Percentiles rank a stretch among this genome's conserved stretches.
phyloP scores from a whole-genome alignment of 2,329 filamentous ascomycete species.

The Stenocarpella maydis region DNA sequence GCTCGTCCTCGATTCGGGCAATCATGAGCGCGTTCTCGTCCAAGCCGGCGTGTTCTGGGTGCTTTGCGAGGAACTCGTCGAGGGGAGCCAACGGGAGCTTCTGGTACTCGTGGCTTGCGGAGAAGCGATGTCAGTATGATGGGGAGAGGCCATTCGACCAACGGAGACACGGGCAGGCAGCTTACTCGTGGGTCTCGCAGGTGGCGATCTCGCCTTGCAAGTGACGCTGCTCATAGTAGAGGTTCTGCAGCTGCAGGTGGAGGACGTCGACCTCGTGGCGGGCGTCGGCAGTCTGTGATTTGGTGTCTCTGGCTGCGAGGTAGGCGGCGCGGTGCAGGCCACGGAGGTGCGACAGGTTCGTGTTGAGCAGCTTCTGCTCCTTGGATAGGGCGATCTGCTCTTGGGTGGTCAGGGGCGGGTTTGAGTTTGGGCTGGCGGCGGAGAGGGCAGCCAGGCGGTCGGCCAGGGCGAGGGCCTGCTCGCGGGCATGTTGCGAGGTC shows the following conservation, averaged over 20 bases:
- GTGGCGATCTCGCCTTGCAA: slow-evolving; percentile 88
- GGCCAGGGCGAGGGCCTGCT: slow-evolving; percentile 74
- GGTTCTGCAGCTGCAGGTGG: slow-evolving; percentile 91
- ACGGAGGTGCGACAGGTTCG: slow-evolving; percentile 81
- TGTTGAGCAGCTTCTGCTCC: slow-evolving; percentile 81
- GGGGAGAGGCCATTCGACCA: no score
- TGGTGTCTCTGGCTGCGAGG: slow-evolving; percentile 83
- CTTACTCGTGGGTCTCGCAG: slow-evolving; percentile 91
- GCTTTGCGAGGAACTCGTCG: slow-evolving; percentile 79
- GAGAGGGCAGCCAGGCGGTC: slow-evolving; percentile 58
- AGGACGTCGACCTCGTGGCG: slow-evolving; percentile 90
- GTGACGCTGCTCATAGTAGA: slow-evolving; percentile 95
- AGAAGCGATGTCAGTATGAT: slow-evolving; percentile 9
- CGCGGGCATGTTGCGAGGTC: slow-evolving; percentile 75
- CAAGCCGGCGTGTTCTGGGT: slow-evolving; percentile 76
- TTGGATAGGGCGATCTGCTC: slow-evolving; percentile 70
- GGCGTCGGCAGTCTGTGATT: slow-evolving; percentile 84
- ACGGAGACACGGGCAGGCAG: slow-evolving; percentile 39
- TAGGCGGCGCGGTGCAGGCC: slow-evolving; percentile 84
- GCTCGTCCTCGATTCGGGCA: slow-evolving; percentile 90
- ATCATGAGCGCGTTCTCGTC: slow-evolving; percentile 87
- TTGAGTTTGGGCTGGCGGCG: slow-evolving; percentile 40
- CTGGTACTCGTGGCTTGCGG: slow-evolving; percentile 80
- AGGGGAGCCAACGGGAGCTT: slow-evolving; percentile 84
- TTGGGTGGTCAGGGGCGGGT: slow-evolving; percentile 51